These are phyloP conservation scores for Ephemerocybe angulata DNA, from an alignment of 768 basidiomycete genomes.

Conservation along the genomic window DNA sequence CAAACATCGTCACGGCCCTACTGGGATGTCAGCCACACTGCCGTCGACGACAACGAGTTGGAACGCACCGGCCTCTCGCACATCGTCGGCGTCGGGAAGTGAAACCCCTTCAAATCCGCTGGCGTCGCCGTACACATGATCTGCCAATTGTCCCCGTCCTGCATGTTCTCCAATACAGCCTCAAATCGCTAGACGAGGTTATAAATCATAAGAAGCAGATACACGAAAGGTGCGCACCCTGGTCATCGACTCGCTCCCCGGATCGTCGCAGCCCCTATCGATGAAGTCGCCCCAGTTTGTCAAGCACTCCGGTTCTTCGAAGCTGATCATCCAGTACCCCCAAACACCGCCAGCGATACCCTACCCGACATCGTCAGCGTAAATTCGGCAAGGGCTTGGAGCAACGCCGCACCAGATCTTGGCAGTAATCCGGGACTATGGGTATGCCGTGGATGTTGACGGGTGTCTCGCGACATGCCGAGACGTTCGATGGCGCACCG, in stretches of 20 bases:
- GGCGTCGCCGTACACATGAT: slow-evolving; percentile 31
- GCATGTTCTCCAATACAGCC: slow-evolving; percentile 23
- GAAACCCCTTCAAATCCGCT: slow-evolving; percentile 23
- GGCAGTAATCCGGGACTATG: slow-evolving; percentile 24
- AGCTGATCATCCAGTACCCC: slow-evolving; percentile 27
- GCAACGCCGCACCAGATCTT: slow-evolving; percentile 23
- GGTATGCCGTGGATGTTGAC: slow-evolving; percentile 21
- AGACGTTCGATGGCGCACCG: slow-evolving; percentile 1
- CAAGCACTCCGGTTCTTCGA: slow-evolving; percentile 23
- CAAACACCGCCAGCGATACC: slow-evolving; percentile 26
- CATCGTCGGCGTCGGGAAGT: slow-evolving; percentile 18
- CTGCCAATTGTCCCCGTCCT: slow-evolving; percentile 25
- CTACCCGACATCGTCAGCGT: slow-evolving; percentile 8
- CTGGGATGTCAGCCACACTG: neutral
- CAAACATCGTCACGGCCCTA: slow-evolving; percentile 10
- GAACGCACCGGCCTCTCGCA: slow-evolving; percentile 15
- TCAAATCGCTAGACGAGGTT: slow-evolving; percentile 16
- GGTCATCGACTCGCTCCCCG: slow-evolving; percentile 17
- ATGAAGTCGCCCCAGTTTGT: slow-evolving; percentile 25
- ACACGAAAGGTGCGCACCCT: slow-evolving; percentile 9
- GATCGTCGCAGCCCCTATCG: slow-evolving; percentile 20
- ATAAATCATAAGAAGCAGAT: neutral
- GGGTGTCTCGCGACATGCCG: slow-evolving; percentile 22
- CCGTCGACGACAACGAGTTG: slow-evolving; percentile 14
- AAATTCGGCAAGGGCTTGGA: neutral